Evolutionary conservation across 805 yeast genomes (phyloP), one percentile per base, ranked within the genome.

Genomic region (Candida germanica): DNA sequence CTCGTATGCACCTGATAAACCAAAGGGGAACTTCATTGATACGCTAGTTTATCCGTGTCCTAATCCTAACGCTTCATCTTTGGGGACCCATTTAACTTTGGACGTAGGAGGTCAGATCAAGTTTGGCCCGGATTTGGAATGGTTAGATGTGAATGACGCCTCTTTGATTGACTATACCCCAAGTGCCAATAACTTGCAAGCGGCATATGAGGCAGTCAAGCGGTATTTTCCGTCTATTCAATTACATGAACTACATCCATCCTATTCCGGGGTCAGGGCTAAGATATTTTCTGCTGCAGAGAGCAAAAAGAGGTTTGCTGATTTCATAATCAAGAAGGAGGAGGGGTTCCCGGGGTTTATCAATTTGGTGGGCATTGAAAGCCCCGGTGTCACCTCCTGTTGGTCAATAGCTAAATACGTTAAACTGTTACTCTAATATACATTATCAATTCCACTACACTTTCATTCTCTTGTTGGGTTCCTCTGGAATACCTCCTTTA

Each of bases 41-140:
- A 54, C 53, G 26, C 50, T 65, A 36, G 64, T 88, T 0, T 88
- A 88, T 55, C 96, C 96, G 1, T 82, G 87, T 38, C 71, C 81
- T 1, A 79, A 81, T n/a, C 72, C 72, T 5, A 73, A 77, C 35
- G 74, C 79, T 0, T 71, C 83, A n/a, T 84, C 94, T 0, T 64
- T 89, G 38, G 97, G 97, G 0, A 85, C 93, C 0, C 97, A 88
- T 62, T 61, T 89, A 43, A 88, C 97, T 0, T 62, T 89, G 20
- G 94, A 86, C 50, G 59, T 88, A 36, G 88, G 84, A 3, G 93
- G 94, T 0, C 81, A 80, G 46, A 60, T 88, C 18, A 73, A 76
- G 44, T 88, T 88, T 54, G 97, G 97, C 0, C 96, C 96, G 0
- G 96, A 89, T 54, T 58, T 87, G 26, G 93, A 87, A 56, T 87